Evolutionary conservation across 441 rosid species (phyloP).

Genomic region (Gossypium davidsonii): DNA sequence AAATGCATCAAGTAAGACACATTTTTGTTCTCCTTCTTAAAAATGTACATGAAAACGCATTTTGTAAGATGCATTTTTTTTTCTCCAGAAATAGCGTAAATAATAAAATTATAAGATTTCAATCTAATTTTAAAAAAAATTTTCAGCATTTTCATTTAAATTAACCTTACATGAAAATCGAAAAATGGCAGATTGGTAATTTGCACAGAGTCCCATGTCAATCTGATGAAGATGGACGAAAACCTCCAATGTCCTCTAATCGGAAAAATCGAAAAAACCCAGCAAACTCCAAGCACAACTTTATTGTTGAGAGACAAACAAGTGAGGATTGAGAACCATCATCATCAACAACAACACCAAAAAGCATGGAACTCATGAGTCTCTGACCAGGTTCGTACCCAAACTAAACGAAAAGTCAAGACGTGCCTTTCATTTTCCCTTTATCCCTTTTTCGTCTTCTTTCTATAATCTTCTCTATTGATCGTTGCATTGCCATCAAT

Average conservation of each 20-base stretch:
- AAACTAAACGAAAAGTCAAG: not conserved
- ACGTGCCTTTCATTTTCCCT: not conserved
- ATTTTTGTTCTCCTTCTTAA: too few species aligned
- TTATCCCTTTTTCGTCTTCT: not conserved
- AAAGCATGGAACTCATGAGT: not conserved
- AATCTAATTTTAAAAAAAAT: too few species aligned
- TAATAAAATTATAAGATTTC: too few species aligned
- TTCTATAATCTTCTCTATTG: not conserved
- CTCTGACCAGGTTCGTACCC: constrained; percentile 21
- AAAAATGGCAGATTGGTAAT: constrained; percentile 11
- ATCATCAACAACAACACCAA: not conserved
- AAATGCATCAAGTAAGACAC: rapidly evolving
- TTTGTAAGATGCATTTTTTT: too few species aligned
- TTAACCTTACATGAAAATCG: too few species aligned
- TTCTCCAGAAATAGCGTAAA: too few species aligned
- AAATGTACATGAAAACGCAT: too few species aligned
- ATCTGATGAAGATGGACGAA: not conserved
- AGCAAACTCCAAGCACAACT: constrained; percentile 8
- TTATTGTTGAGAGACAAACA: not conserved
- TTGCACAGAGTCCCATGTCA: constrained; percentile 12
- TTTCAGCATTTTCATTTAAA: too few species aligned
- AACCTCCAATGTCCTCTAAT: constrained; percentile 11
- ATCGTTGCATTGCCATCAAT: not conserved
- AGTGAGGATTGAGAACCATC: not conserved
- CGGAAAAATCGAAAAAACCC: constrained; percentile 5